Conservation (phyloP, 2,329 filamentous ascomycete species). For the Emmonsiellopsis sp. region DNA sequence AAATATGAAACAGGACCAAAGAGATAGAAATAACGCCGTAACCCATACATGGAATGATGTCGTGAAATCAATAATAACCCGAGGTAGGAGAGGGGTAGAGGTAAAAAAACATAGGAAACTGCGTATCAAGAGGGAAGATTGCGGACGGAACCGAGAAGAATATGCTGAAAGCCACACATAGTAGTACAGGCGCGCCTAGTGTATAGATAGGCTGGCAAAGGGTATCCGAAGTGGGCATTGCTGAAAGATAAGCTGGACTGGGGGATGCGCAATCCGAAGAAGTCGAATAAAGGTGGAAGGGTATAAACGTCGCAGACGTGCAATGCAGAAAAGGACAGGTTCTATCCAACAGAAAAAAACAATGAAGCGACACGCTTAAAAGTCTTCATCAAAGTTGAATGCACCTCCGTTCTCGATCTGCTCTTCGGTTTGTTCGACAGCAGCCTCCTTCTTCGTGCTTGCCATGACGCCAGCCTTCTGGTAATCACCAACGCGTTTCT, state of each 20-base stretch:
- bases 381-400: slow-evolving; percentile 94
- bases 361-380: slow-evolving; percentile 49
- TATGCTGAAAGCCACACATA: background rate
- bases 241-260: background rate
- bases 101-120: background rate
- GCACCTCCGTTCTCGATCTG: slow-evolving; percentile 48
- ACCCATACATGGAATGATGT: background rate
- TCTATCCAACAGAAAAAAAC: background rate
- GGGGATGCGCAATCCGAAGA: background rate
- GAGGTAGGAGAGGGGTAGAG: background rate
- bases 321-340: slow-evolving; percentile 2
- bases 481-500: slow-evolving; percentile 99
- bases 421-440: slow-evolving; percentile 40
- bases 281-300: background rate
- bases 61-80: background rate
- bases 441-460: slow-evolving; percentile 69
- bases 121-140: background rate
- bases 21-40: background rate
- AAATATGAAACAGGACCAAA: background rate
- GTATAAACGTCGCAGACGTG: slow-evolving; percentile 2
- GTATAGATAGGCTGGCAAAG: background rate
- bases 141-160: background rate
- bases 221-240: background rate
- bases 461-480: slow-evolving; percentile 99
- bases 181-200: background rate